phyloP scores from a whole-genome alignment of 1,284 basidiomycete genomes.

The Cutaneotrichosporon cutaneum region DNA sequence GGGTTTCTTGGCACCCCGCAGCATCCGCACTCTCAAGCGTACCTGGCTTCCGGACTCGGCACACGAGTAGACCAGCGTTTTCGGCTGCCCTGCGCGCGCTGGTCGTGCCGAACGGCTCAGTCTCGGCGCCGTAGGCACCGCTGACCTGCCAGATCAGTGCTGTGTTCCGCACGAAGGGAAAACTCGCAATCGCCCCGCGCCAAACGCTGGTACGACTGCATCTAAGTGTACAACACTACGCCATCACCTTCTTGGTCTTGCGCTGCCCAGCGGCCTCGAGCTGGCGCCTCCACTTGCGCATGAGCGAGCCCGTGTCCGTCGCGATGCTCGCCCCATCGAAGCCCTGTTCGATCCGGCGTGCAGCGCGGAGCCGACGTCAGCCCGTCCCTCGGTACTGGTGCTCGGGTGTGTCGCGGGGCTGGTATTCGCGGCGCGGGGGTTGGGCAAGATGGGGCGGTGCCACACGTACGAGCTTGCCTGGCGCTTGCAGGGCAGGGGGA shows the following conservation, averaged over 20 bases:
- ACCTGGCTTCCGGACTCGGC: not conserved
- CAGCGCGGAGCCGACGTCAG: slow-evolving; percentile 28
- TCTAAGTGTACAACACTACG: not conserved
- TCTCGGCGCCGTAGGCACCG: no score
- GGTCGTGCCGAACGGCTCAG: not conserved
- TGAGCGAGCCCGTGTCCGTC: slow-evolving; percentile 24
- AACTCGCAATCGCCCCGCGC: no score
- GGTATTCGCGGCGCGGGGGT: not conserved
- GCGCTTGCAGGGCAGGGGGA: not conserved
- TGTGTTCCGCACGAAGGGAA: no score
- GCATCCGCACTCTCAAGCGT: not conserved
- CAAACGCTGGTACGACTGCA: no score
- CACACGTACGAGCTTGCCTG: slow-evolving; percentile 6
- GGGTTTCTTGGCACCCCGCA: not conserved
- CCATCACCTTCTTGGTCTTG: not conserved
- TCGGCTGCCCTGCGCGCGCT: not conserved
- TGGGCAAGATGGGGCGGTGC: slow-evolving; percentile 13
- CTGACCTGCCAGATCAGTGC: no score
- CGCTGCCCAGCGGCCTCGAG: not conserved
- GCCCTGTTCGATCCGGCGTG: slow-evolving; percentile 30
- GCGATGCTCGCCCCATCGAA: slow-evolving; percentile 41
- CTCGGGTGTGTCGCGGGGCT: not conserved
- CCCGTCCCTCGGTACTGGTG: not conserved
- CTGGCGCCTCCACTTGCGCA: slow-evolving; percentile 12
- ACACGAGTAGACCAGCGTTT: not conserved